A percentile compares a stretch with the other conserved stretches of the same genome.
These are phyloP conservation scores for Suhomyces wounanorum DNA, from an alignment of 1,139 yeast species.

Conservation along the genomic window DNA sequence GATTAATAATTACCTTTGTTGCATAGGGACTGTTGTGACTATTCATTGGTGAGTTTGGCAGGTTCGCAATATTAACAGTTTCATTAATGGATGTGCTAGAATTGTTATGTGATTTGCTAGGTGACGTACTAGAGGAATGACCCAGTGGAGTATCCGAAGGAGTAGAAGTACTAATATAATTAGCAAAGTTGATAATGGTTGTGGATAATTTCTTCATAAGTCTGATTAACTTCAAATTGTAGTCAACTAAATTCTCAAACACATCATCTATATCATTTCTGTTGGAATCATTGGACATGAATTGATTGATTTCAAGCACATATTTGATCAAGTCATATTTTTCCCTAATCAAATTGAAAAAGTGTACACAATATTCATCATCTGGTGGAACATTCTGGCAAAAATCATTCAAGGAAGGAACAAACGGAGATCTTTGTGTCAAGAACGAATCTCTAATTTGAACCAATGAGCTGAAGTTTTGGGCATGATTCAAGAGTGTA, in stretches of 20 bases:
- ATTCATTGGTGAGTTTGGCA: slow-evolving; percentile 5
- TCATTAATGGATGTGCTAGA: slow-evolving; percentile 7
- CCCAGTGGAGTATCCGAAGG: slow-evolving; percentile 9
- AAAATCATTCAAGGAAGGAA: background rate
- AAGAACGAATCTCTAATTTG: slow-evolving; percentile 21
- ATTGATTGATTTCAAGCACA: slow-evolving; percentile 30
- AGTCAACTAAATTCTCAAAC: slow-evolving; percentile 46
- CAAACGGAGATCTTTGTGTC: slow-evolving; percentile 5
- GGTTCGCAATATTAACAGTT: slow-evolving; percentile 1
- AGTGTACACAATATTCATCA: slow-evolving; percentile 17
- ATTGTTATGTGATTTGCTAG: slow-evolving; percentile 3
- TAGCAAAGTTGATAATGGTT: slow-evolving; percentile 37
- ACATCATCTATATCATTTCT: slow-evolving; percentile 47
- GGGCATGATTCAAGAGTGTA: slow-evolving; percentile 9
- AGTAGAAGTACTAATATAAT: slow-evolving; percentile 15
- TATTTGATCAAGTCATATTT: slow-evolving; percentile 35
- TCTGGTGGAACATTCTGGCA: background rate
- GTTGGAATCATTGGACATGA: slow-evolving; percentile 32
- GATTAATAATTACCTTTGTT: slow-evolving; percentile 29
- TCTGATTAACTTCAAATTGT: slow-evolving; percentile 49
- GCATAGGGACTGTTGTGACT: slow-evolving; percentile 24
- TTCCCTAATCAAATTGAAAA: slow-evolving; percentile 28
- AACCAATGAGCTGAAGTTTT: slow-evolving; percentile 21
- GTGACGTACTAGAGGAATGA: slow-evolving; percentile 8
- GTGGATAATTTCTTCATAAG: slow-evolving; percentile 42